Evolutionary conservation across 2,329 filamentous ascomycete species (phyloP), one percentile per base, ranked within the genome.

Genomic region (Colletotrichum sp.): DNA sequence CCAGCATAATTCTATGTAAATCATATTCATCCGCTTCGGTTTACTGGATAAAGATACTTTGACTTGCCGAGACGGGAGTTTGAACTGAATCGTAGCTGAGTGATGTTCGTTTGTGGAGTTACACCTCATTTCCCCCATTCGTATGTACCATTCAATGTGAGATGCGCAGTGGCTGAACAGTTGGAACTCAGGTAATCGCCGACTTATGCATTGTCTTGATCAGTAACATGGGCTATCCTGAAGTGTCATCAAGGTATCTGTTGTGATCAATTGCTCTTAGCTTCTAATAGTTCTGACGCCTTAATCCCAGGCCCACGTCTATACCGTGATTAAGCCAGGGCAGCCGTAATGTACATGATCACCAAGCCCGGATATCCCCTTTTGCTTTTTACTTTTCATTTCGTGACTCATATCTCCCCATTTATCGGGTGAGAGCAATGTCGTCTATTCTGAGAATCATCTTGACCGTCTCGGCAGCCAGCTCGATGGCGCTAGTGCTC

Each of bases 381-480:
- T 73, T 76, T 76, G 69, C 36, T 62, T 65, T 76, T 68, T 26
- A 24, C 44, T 65, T 69, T 76, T 76, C 24, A 69, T 66, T 76
- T 76, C 74, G 65, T 76, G 74, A 74, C 74, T 76, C 74, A 60
- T 76, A 39, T 65, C 44, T 49, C 57, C 70, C 63, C 57, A 26
- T 60, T 73, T 78, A 93, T 86, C 91, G 89, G 81, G 88, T 92
- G 84, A 93, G 85, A 65, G 90, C 90, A 86, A 93, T 93, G 82
- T 93, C 91, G 82, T 93, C 91, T 86, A 93, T 93, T 83, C 91
- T 90, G 82, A 93, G 84, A 83, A 93, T 93, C 95, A 98, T 97
- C 92, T 99, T 99, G 81, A 99, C 97, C 77, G 97, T 99, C 91
- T 99, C 97, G 9, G 96, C 96, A 34, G 97, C 97, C 86, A 99